phyloP scores from a whole-genome alignment of 2,329 filamentous ascomycete genomes.

The Coniochaeta prunicola region DNA sequence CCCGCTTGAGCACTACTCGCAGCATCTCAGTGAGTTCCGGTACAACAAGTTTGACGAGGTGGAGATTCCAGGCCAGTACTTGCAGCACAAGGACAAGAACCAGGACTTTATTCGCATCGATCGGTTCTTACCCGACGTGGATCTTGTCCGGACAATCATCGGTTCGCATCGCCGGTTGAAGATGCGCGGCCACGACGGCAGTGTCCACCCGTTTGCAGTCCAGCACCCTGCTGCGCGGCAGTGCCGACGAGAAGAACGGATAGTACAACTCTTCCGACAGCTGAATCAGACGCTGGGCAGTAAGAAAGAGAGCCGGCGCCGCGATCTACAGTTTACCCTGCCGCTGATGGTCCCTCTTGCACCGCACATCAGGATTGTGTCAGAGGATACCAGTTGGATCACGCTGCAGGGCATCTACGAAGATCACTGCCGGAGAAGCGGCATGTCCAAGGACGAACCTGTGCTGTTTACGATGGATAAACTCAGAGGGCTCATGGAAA shows the following conservation, averaged over 20 bases:
- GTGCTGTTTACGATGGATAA: conserved; percentile 95
- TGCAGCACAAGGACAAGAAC: conserved; percentile 98
- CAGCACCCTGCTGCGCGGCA: conserved; percentile 92
- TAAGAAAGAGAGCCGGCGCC: conserved; percentile 88
- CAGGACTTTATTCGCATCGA: conserved; percentile 97
- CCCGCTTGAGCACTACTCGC: conserved; percentile 78
- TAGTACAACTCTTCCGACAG: conserved; percentile 92
- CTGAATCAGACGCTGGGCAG: conserved; percentile 89
- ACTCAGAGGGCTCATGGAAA: conserved; percentile 67
- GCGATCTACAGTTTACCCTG: conserved; percentile 92
- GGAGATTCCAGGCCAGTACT: conserved; percentile 93
- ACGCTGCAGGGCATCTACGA: conserved; percentile 94
- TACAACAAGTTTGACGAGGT: conserved; percentile 99
- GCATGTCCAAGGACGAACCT: conserved; percentile 89
- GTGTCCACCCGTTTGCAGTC: conserved; percentile 91
- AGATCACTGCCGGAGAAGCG: conserved; percentile 83
- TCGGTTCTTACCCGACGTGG: conserved; percentile 89
- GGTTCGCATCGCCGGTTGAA: conserved; percentile 88
- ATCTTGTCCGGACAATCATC: conserved; percentile 83
- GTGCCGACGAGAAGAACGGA: conserved; percentile 88
- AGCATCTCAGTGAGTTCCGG: conserved; percentile 89
- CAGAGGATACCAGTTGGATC: conserved; percentile 91
- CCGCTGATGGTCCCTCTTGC: conserved; percentile 94
- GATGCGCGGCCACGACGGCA: conserved; percentile 96
- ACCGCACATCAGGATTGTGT: conserved; percentile 88